Evolutionary conservation across 768 basidiomycete genomes (phyloP), one percentile per base, ranked within the genome.

Genomic region (Rhodocollybia butyracea): DNA sequence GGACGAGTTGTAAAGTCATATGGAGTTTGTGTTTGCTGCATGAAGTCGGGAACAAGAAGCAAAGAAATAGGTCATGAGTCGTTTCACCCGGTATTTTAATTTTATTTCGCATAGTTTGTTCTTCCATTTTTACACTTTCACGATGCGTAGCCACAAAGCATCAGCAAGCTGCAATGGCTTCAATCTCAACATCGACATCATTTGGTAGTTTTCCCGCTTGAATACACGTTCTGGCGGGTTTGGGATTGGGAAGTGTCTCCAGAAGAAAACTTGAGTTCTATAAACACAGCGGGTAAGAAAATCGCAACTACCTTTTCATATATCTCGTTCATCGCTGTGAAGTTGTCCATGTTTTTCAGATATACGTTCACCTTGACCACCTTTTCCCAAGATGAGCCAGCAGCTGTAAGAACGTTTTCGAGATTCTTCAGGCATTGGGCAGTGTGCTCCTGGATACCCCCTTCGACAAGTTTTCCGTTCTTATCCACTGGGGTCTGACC

Each of bases 161-260:
- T 65, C 57, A 75, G 51, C 61, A 60, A 17, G 77, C 67, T n/a
- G 85, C 83, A 57, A 86, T 84, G 7, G 77, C 81, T 66, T 89
- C 88, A 38, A 89, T 84, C 73, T 91, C 89, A 40, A 89, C 76
- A 60, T 86, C 78, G 5, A 88, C 86, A 57, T 87, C 86, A 60
- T 76, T 75, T 0, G 88, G 88, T 32, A 90, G 73, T 59, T 79
- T 78, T 7, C 79, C 85, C 12, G 83, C 86, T 71, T 90, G 87
- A 59, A 92, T 88, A 66, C 85, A 87, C 8, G 86, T 88, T 53
- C 89, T 72, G 7, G 88, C 83, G 11, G 89, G 90, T 70, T 89
- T 89, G 15, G 80, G 81, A 30, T 65, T 70, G 0, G 81, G 81
- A 27, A 81, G 62, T 8, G 80, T 57, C 79, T 81, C 12, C 43